Evolutionary conservation across 1,284 basidiomycete species (phyloP).

Genomic region (Mycosarcoma mackinlayi): DNA sequence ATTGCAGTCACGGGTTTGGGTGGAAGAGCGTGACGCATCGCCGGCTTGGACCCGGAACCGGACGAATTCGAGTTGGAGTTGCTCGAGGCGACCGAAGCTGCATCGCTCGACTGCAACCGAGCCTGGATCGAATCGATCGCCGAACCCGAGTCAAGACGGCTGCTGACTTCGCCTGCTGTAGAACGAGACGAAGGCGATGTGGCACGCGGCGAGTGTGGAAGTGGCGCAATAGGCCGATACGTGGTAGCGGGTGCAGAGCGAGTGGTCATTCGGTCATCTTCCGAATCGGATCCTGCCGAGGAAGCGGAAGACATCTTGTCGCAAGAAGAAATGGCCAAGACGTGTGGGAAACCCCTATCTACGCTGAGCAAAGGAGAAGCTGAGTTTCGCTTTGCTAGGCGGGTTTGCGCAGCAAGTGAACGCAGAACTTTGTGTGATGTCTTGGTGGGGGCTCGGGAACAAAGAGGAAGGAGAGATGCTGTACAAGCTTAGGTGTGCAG

Average conservation of each 20-base stretch:
- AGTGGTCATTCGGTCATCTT: slow-evolving; percentile 49
- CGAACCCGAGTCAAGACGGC: not conserved
- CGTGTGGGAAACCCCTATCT: too few species aligned
- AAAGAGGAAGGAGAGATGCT: too few species aligned
- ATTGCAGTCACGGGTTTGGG: slow-evolving; percentile 52
- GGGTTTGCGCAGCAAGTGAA: too few species aligned
- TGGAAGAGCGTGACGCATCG: slow-evolving; percentile 54
- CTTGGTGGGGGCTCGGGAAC: too few species aligned
- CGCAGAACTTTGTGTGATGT: too few species aligned
- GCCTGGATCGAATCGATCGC: slow-evolving; percentile 11
- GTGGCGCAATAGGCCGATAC: slow-evolving; percentile 50
- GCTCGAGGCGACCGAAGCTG: slow-evolving; percentile 12
- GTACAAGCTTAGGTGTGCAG: too few species aligned
- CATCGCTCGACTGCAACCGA: slow-evolving; percentile 15
- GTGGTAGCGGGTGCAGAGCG: slow-evolving; percentile 49
- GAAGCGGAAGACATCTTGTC: slow-evolving; percentile 41
- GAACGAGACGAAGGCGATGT: slow-evolving; percentile 30
- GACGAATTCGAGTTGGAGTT: slow-evolving; percentile 19
- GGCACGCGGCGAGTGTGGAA: slow-evolving; percentile 39
- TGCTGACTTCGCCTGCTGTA: slow-evolving; percentile 9
- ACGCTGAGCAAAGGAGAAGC: too few species aligned
- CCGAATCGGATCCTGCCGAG: slow-evolving; percentile 39
- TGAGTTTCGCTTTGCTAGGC: too few species aligned
- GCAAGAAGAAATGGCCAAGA: not conserved
- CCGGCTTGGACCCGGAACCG: slow-evolving; percentile 16